Conservation (phyloP, 23 red algal species). For the Gracilaria vermiculophylla region DNA sequence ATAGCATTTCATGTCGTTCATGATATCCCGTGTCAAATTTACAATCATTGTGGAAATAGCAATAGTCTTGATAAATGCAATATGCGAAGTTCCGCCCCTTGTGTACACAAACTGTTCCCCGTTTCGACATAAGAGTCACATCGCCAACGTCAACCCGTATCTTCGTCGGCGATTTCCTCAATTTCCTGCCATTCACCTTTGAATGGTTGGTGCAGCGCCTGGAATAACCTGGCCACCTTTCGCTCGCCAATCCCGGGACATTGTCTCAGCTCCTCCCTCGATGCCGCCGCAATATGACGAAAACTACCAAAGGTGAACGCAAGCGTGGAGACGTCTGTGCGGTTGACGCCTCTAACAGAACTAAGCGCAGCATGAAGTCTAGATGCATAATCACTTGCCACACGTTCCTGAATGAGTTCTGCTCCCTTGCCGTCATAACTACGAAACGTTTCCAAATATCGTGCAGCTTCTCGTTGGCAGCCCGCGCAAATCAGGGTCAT, state of each 20-base stretch:
- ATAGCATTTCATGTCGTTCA: too few relatives aligned
- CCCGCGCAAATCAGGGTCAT: conserved; percentile 79
- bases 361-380: conserved; percentile 67
- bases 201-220: conserved; percentile 68
- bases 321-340: conserved; percentile 79
- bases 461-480: conserved; percentile 71
- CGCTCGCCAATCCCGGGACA: conserved; percentile 72
- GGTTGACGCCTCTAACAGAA: conserved; percentile 73
- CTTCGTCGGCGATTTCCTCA: conserved; percentile 1
- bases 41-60: too few relatives aligned
- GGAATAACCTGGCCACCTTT: conserved; percentile 62
- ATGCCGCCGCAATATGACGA: conserved; percentile 35
- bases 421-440: conserved; percentile 78
- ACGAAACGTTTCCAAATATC: conserved; percentile 82
- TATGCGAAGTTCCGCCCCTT: too few relatives aligned
- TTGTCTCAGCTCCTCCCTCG: conserved; percentile 42
- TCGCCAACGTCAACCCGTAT: background rate
- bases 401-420: conserved; percentile 62
- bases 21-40: too few relatives aligned
- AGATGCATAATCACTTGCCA: conserved; percentile 49
- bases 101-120: too few relatives aligned
- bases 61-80: too few relatives aligned
- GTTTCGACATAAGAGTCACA: background rate
- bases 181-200: conserved; percentile 39
- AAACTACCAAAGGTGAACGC: conserved; percentile 72